Evolutionary conservation across 306 rosid species (phyloP).

Genomic region (Vigna unguiculata): DNA sequence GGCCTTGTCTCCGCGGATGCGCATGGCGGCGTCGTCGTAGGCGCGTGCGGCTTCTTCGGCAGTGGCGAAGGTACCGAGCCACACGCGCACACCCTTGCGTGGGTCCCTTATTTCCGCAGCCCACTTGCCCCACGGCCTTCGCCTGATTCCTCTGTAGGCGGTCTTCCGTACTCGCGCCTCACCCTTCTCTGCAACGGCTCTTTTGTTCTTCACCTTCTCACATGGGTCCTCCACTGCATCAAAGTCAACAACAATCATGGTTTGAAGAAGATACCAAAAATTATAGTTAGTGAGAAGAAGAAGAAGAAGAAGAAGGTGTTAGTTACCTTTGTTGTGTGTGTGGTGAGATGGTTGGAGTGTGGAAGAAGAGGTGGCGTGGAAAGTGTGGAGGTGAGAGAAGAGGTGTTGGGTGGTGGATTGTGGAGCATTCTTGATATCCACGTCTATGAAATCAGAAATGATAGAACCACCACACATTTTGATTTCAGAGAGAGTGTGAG

Average conservation of each 20-base stretch:
- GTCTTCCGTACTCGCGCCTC: slow-evolving; percentile 56
- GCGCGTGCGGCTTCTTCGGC: slow-evolving; percentile 89
- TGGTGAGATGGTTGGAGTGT: background rate
- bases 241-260: background rate
- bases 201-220: slow-evolving; percentile 41
- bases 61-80: slow-evolving; percentile 91
- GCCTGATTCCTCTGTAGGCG: slow-evolving; percentile 87
- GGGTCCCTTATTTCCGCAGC: slow-evolving; percentile 99
- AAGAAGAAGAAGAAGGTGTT: background rate
- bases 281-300: background rate
- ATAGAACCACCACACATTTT: slow-evolving; percentile 95
- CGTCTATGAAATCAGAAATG: slow-evolving; percentile 67
- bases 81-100: slow-evolving; percentile 77
- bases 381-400: slow-evolving; percentile 68
- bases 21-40: slow-evolving; percentile 79
- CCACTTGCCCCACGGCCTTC: slow-evolving; percentile 99
- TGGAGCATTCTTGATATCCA: slow-evolving; percentile 50
- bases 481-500: background rate
- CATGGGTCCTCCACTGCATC: slow-evolving; percentile 21
- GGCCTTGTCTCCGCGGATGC: slow-evolving; percentile 93
- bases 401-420: slow-evolving; percentile 45
- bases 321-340: background rate
- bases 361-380: slow-evolving; percentile 33
- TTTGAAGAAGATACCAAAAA: too few species aligned
- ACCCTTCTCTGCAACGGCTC: background rate